Conservation (phyloP, 345 rosid species). For the Arabidopsis thaliana region TAIR10.1 NC_003071.7:19128001-19128500, state of each 20-base stretch:
- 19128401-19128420: constrained; percentile 63
- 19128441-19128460: constrained; percentile 87
- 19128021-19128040: constrained; percentile 83
- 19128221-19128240: constrained; percentile 56
- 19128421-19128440: constrained; percentile 59
- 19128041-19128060: constrained; percentile 80
- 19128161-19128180: constrained; percentile 60
- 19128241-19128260: constrained; percentile 75
- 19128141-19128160: constrained; percentile 84
- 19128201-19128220: constrained; percentile 66
- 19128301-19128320: constrained; percentile 66
- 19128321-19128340: constrained; percentile 59
- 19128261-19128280: constrained; percentile 63
- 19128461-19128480: constrained; percentile 64
- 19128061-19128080: constrained; percentile 74
- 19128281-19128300: constrained; percentile 77
- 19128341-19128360: constrained; percentile 61
- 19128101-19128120: constrained; percentile 78
- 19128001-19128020: constrained; percentile 78
- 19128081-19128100: constrained; percentile 90
- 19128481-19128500: constrained; percentile 80
- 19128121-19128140: constrained; percentile 73
- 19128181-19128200: constrained; percentile 72
- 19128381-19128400: constrained; percentile 62
- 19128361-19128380: constrained; percentile 75